These are phyloP conservation scores for Plasmodium vinckei DNA, from an alignment of 169 alveolate genomes.

Conservation along the genomic window DNA sequence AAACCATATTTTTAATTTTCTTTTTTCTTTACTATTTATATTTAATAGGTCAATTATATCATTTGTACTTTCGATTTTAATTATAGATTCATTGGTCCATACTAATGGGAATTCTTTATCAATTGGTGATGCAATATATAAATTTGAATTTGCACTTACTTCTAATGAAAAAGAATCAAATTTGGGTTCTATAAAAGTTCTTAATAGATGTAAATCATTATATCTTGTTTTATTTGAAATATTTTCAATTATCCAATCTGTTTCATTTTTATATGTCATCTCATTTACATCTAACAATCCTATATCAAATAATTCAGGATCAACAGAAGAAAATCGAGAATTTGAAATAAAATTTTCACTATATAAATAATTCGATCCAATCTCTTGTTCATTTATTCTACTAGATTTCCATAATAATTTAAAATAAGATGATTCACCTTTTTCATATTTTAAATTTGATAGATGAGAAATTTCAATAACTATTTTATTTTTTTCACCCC, in stretches of 20 bases:
- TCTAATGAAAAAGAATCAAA: slow-evolving; percentile 70
- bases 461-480: slow-evolving; percentile 89
- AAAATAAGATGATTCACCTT: slow-evolving; percentile 79
- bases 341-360: slow-evolving; percentile 70
- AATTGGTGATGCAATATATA: slow-evolving; percentile 79
- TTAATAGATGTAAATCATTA: slow-evolving; percentile 78
- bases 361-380: slow-evolving; percentile 80
- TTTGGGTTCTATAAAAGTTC: slow-evolving; percentile 67
- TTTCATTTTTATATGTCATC: slow-evolving; percentile 75
- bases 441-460: slow-evolving; percentile 84
- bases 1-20: slow-evolving; percentile 9
- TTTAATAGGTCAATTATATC: slow-evolving; percentile 42
- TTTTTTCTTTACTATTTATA: slow-evolving; percentile 7
- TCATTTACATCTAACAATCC: slow-evolving; percentile 77
- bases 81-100: slow-evolving; percentile 71
- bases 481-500: slow-evolving; percentile 88
- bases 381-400: slow-evolving; percentile 74
- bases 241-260: slow-evolving; percentile 75
- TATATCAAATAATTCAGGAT: slow-evolving; percentile 79
- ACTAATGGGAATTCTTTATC: slow-evolving; percentile 71
- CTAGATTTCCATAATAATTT: slow-evolving; percentile 83
- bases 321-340: slow-evolving; percentile 71
- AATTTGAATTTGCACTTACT: slow-evolving; percentile 78
- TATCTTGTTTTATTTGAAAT: slow-evolving; percentile 75
- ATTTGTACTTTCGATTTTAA: slow-evolving; percentile 73